Evolutionary conservation across 148 eudicot species (phyloP), one percentile per base, ranked within the genome.

Genomic region (Salicornia ramosissima): DNA sequence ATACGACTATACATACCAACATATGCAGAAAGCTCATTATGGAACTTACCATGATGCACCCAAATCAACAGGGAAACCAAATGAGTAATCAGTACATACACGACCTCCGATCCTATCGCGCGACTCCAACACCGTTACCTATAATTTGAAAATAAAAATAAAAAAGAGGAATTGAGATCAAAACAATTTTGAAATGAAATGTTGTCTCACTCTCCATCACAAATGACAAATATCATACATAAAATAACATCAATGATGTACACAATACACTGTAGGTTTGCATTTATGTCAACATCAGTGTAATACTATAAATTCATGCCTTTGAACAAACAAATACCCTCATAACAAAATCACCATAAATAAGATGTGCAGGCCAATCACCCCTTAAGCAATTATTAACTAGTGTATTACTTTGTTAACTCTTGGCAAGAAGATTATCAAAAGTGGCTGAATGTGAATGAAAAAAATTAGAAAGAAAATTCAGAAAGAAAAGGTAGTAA

Each of bases 41-140:
- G 45, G 24, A 16, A 66, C 75, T 75, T 79, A 94, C 99, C 99
- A 94, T 79, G 99, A 94, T 65, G 99, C 99, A 78, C 99, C 99
- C 72, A 91, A 77, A 72, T 94, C 99, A 69, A 94, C 79, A 34
- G 99, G 99, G 74, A 91, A 94, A 67, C 99, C 97, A 82, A 94
- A 94, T 53, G 99, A 78, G 73, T 91, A 94, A 55, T 94, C 91
- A 47, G 99, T 94, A 78, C 90, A 92, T 66, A 90, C 90, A 31
- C 99, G 91, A 47, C 99, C 99, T 46, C 97, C 99, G 79, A 94
- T 83, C 80, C 99, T 89, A 73, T 88, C 88, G 29, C 99, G 91
- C 14, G 99, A 91, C 76, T 94, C 99, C 78, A 94, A 73, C 76
- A 94, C 72, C 65, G 77, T 78, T 34, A 94, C 99, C 99, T 94